These are phyloP conservation scores for Dianthus caryophyllus DNA, from an alignment of 148 eudicot genomes.

Conservation along the genomic window DNA sequence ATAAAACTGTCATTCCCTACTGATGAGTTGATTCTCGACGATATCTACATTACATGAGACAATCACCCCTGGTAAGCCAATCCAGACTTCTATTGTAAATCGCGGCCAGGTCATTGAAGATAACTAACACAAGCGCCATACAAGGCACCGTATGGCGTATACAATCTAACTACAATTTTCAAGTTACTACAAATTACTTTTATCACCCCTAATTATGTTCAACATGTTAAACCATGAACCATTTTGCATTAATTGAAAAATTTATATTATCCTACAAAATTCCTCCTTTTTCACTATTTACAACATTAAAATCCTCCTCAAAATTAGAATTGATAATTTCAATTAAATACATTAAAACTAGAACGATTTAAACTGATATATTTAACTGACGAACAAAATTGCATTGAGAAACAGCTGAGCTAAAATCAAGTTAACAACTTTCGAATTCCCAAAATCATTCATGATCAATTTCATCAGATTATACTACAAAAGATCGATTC, in stretches of 20 bases:
- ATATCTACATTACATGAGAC: background rate
- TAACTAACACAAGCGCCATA: no score
- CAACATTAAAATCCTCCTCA: background rate
- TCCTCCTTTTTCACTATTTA: background rate
- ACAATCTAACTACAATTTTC: background rate
- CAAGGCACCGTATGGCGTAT: no score
- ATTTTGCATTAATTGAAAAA: background rate
- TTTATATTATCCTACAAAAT: background rate
- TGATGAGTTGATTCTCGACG: background rate
- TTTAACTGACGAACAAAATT: no score
- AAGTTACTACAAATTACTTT: background rate
- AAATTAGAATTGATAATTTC: background rate
- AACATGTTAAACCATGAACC: background rate
- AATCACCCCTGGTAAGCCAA: background rate
- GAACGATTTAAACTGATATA: background rate
- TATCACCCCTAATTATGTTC: background rate
- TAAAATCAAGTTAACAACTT: background rate
- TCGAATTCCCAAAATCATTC: background rate
- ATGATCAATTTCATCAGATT: background rate
- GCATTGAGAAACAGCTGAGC: no score
- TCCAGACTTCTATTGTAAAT: no score
- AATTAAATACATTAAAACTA: background rate
- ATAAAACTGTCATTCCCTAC: background rate
- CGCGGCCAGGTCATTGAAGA: no score
- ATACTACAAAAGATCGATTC: constrained; percentile 7